Percentiles rank a stretch among this genome's conserved stretches.
These are phyloP conservation scores for Citrus inodora DNA, from an alignment of 345 rosid genomes.

Conservation along the genomic window DNA sequence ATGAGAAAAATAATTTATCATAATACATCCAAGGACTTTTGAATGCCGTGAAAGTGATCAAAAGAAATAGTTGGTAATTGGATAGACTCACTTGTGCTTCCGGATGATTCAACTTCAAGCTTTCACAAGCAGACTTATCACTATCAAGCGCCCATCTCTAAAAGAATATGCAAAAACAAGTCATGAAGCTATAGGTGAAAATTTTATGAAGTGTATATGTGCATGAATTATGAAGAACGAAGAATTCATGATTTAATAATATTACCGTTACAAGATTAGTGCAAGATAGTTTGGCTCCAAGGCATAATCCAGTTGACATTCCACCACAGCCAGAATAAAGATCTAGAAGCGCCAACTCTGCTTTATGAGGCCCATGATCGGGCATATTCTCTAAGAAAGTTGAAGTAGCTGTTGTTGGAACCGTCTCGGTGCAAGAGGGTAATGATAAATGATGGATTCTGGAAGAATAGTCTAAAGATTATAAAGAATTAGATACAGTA, in stretches of 20 bases:
- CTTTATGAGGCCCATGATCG: slow-evolving; percentile 29
- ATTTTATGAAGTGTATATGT: slow-evolving; percentile 8
- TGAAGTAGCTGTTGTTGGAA: slow-evolving; percentile 16
- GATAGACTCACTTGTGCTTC: slow-evolving; percentile 52
- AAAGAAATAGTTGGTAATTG: neutral
- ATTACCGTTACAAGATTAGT: slow-evolving; percentile 75
- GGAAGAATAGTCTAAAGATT: slow-evolving; percentile 37
- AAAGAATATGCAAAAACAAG: slow-evolving; percentile 20
- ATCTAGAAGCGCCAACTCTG: slow-evolving; percentile 62
- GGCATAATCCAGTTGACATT: slow-evolving; percentile 90
- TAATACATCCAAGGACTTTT: slow-evolving; percentile 1
- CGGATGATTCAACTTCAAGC: slow-evolving; percentile 87
- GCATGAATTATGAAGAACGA: slow-evolving; percentile 7
- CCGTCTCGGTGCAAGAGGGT: slow-evolving; percentile 18
- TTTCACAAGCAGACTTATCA: slow-evolving; percentile 68
- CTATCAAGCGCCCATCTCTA: slow-evolving; percentile 92
- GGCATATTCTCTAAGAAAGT: slow-evolving; percentile 24
- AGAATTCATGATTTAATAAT: slow-evolving; percentile 18
- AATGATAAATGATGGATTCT: slow-evolving; percentile 20
- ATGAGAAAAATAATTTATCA: neutral
- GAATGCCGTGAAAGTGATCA: neutral
- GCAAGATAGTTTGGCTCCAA: slow-evolving; percentile 76
- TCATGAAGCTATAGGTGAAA: slow-evolving; percentile 11
- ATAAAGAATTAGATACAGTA: slow-evolving; percentile 7
- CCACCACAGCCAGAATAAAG: slow-evolving; percentile 97